Percentiles rank a stretch among this genome's conserved stretches.
phyloP scores from a whole-genome alignment of 805 yeast genomes.

The Clavispora carvajalis region DNA sequence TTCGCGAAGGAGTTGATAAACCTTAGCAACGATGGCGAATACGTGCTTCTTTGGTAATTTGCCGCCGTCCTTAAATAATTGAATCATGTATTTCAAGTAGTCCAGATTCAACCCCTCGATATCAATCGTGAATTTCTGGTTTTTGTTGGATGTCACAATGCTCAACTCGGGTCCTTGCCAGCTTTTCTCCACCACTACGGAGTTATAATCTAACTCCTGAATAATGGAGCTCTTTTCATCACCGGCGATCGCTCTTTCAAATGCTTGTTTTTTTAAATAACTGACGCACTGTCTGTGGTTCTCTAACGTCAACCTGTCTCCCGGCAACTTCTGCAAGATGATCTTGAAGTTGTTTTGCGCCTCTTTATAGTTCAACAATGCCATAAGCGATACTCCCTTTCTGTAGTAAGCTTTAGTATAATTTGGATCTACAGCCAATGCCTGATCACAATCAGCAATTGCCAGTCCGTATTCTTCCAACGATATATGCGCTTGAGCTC shows the following conservation, averaged over 20 bases:
- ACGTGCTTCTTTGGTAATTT: conserved; percentile 77
- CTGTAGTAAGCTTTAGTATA: conserved; percentile 82
- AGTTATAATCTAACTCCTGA: conserved; percentile 42
- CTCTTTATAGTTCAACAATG: conserved; percentile 67
- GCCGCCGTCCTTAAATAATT: conserved; percentile 68
- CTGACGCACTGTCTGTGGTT: conserved; percentile 59
- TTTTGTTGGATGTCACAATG: conserved; percentile 29
- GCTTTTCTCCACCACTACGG: conserved; percentile 45
- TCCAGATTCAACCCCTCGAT: conserved; percentile 41
- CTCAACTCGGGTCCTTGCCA: conserved; percentile 57
- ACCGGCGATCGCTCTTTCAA: conserved; percentile 80
- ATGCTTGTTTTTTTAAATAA: conserved; percentile 67
- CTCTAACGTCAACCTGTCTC: conserved; percentile 60
- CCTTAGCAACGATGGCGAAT: conserved; percentile 73
- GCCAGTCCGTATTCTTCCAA: conserved; percentile 85
- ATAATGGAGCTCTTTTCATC: conserved; percentile 54
- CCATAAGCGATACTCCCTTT: conserved; percentile 76
- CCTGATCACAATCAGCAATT: conserved; percentile 66
- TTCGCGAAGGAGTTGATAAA: conserved; percentile 52
- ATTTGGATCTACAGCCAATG: conserved; percentile 60
- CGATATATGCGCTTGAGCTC: conserved; percentile 87
- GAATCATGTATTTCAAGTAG: conserved; percentile 62
- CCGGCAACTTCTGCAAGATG: conserved; percentile 59
- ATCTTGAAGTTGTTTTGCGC: conserved; percentile 65
- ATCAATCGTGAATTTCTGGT: conserved; percentile 21